phyloP scores from a whole-genome alignment of 805 yeast species.

The Isabelozyma gotoi region DNA sequence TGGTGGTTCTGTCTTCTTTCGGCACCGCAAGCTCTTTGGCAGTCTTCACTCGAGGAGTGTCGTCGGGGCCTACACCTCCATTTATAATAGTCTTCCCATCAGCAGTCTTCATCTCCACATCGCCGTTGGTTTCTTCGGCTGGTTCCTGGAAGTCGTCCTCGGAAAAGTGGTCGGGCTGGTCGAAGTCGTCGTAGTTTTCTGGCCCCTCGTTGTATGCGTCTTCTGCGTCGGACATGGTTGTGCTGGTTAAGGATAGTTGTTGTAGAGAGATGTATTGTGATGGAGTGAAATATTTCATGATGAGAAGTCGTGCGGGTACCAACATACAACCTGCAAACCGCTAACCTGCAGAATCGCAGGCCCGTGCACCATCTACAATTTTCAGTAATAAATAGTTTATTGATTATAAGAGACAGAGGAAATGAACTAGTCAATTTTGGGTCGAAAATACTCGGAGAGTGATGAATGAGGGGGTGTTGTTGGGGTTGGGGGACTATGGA shows the following conservation, averaged over 20 bases:
- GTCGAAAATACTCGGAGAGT: no score
- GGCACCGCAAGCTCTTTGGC: conserved; percentile 83
- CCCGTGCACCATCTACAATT: no score
- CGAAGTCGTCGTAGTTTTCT: conserved; percentile 77
- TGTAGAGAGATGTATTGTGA: not conserved
- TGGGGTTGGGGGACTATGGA: not conserved
- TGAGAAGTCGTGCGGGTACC: no score
- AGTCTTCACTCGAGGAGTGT: conserved; percentile 56
- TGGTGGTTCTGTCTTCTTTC: conserved; percentile 84
- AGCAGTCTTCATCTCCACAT: conserved; percentile 51
- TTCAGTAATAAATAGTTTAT: no score
- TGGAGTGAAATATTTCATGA: not conserved
- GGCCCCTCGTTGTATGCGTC: conserved; percentile 66
- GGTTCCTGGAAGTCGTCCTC: conserved; percentile 60
- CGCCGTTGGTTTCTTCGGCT: conserved; percentile 25
- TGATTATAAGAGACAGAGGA: no score
- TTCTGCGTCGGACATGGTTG: conserved; percentile 42
- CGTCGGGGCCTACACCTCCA: conserved; percentile 67
- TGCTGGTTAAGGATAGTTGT: conserved; percentile 3
- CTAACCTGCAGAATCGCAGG: no score
- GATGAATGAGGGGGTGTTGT: no score
- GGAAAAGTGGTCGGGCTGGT: conserved; percentile 74
- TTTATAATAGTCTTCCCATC: conserved; percentile 74
- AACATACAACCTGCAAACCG: no score
- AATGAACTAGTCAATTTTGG: no score